Evolutionary conservation across 139 green algal species (phyloP).

Genomic region (Asterochloris sp.): DNA sequence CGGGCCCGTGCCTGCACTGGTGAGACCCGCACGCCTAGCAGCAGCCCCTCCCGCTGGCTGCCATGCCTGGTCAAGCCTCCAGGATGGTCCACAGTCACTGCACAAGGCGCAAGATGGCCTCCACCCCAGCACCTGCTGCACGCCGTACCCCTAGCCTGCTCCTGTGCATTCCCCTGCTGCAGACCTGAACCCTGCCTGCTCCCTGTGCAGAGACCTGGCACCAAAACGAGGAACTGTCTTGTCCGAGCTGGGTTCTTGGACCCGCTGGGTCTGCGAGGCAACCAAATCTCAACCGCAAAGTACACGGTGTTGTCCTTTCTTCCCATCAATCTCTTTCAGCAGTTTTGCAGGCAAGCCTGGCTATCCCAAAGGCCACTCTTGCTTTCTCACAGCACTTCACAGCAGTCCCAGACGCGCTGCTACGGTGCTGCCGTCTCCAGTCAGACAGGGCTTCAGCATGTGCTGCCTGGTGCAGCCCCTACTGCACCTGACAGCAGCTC

Average conservation of each 20-base stretch:
- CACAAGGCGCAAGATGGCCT: too few species aligned
- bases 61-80: not conserved
- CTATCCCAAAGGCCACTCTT: too few species aligned
- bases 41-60: not conserved
- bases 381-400: too few species aligned
- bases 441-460: too few species aligned
- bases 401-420: too few species aligned
- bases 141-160: too few species aligned
- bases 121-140: too few species aligned
- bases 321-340: slow-evolving; percentile 68
- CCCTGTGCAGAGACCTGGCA: slow-evolving; percentile 1
- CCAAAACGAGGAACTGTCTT: not conserved
- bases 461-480: too few species aligned
- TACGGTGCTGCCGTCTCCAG: too few species aligned
- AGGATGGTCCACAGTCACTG: not conserved
- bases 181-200: not conserved
- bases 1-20: slow-evolving; percentile 2
- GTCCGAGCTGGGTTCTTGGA: slow-evolving; percentile 2
- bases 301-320: slow-evolving; percentile 81
- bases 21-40: not conserved
- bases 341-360: not conserved
- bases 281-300: slow-evolving; percentile 65
- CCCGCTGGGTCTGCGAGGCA: slow-evolving; percentile 10
- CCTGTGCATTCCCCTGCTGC: not conserved
- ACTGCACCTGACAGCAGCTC: too few species aligned